Evolutionary conservation across 169 alveolate species (phyloP), one percentile per base, ranked within the genome.

Genomic region (Plasmodium malariae): DNA sequence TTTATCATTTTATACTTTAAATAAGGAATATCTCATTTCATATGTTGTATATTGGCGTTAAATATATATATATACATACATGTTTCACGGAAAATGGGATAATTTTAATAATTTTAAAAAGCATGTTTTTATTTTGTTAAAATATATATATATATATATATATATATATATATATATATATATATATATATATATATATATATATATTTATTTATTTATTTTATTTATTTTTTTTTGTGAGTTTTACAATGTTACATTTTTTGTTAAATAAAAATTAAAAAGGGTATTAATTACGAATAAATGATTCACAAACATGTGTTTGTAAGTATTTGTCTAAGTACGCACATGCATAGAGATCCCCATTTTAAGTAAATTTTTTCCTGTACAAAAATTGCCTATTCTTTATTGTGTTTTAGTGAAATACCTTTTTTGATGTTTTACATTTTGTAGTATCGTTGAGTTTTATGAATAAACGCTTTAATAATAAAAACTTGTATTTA

Each of bases 391-490:
- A 43, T 60, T 60, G 70, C 3, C 45, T 28, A 28, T 28, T 21
- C 40, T 21, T 7, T 9, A 28, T 26, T 60, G 2, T 60, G 12
- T 7, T 11, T 12, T 63, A 12, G 55, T 34, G 51, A 34, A 28
- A 17, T 54, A 12, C 45, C 12, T 21, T 55, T 26, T 28, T 70
- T 49, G 21, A 17, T 34, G 0, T 63, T 11, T 36, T 63, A 28
- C 19, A 3, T 70, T 45, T 12, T 17, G 4, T 0, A n/a, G n/a
- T 24, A 17, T 69, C 26, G 26, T 49, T 12, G 63, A 69, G 45
- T 11, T 69, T 69, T 49, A 69, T 49, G 37, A 60, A 5, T 63
- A 21, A 5, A n/a, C 36, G 57, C 63, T 43, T 48, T 69, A 48
- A 40, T 32, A 26, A 43, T 49, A 69, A 7, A 43, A 69, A 32